These are phyloP conservation scores for Sanghuangporus sanghuang DNA, from an alignment of 1,284 basidiomycete species.

Conservation along the genomic window DNA sequence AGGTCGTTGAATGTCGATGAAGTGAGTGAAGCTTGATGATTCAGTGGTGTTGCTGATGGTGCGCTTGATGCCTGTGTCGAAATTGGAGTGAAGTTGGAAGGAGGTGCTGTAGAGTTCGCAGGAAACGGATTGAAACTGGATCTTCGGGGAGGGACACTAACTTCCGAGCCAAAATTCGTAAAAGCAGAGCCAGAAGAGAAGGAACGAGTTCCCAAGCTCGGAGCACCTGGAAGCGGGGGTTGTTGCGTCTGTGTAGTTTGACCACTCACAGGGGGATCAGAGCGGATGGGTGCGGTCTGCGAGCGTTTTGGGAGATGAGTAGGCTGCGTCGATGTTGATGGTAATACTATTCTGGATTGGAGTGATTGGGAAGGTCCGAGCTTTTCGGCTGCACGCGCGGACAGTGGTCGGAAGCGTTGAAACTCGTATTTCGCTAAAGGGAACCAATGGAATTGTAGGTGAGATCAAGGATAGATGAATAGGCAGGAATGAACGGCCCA, in stretches of 20 bases:
- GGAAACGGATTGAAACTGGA: conserved; percentile 11
- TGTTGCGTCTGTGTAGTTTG: not conserved
- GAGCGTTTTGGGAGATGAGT: conserved; percentile 4
- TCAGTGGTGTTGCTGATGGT: conserved; percentile 7
- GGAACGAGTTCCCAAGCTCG: not conserved
- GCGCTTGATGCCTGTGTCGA: conserved; percentile 5
- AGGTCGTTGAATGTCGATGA: conserved; percentile 35
- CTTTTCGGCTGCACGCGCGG: conserved; percentile 22
- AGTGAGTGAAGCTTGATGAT: conserved; percentile 33
- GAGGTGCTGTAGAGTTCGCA: not conserved
- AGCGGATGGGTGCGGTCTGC: conserved; percentile 12
- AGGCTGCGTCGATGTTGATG: not conserved
- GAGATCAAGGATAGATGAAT: not conserved
- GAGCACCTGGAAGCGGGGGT: not conserved
- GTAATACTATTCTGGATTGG: conserved; percentile 13
- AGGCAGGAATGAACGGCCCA: not conserved
- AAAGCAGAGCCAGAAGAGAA: not conserved
- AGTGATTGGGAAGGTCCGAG: conserved; percentile 16
- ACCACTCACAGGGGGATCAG: conserved; percentile 2
- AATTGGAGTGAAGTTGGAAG: not conserved
- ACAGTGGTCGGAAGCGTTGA: conserved; percentile 44
- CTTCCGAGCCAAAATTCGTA: not conserved
- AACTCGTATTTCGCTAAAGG: conserved; percentile 68
- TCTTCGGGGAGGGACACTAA: not conserved
- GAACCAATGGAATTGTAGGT: not conserved